Base-by-base conservation (phyloP, 2,329 filamentous ascomycete genomes). In the Mycosphaerella sp. region DNA sequence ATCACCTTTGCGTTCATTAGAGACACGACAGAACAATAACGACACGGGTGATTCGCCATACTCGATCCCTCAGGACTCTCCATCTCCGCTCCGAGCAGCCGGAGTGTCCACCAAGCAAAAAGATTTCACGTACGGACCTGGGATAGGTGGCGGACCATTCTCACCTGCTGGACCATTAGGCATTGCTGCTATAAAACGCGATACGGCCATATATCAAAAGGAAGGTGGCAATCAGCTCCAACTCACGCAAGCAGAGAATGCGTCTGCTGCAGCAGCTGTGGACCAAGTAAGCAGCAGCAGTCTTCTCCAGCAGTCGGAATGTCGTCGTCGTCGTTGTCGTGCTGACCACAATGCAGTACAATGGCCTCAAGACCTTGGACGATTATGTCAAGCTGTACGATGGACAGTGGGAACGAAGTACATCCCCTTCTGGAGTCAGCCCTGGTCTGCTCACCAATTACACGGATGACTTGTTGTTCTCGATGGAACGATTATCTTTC, bases 391-490 rank as follows among this genome's bases (percentile, higher is more conserved):
- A 70, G 21, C 64, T 78, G 1, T 78, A 78, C 58, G 56, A 73
- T 11, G 66, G 65, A 8, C 66, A 76, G 55, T 77, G 73, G 72
- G 63, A 63, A 7, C 31, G 12, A 2, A 63, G 61, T 1, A 64
- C 72, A 0, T 62, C 72, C 4, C 72, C 74, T 0, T 61, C 59
- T 8, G 73, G 74, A 1, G 59, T 67, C 2, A 60, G 62, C 41
- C 61, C 66, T 31, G 70, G 76, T 10, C 68, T 73, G 8, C 60
- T 73, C 7, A 66, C 70, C 26, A 78, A 78, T 54, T 75, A 73
- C 54, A 77, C 74, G 0, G 67, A 74, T 48, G 76, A 78, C 57
- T 61, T 76, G 1, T 56, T 73, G 29, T 78, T 78, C 59, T 74
- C 73, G 3, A 78, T 78, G 75, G 72, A 76, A 56, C 67, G 75